Evolutionary conservation across 139 green algal genomes (phyloP).

Genomic region (Coccomyxa sp.): DNA sequence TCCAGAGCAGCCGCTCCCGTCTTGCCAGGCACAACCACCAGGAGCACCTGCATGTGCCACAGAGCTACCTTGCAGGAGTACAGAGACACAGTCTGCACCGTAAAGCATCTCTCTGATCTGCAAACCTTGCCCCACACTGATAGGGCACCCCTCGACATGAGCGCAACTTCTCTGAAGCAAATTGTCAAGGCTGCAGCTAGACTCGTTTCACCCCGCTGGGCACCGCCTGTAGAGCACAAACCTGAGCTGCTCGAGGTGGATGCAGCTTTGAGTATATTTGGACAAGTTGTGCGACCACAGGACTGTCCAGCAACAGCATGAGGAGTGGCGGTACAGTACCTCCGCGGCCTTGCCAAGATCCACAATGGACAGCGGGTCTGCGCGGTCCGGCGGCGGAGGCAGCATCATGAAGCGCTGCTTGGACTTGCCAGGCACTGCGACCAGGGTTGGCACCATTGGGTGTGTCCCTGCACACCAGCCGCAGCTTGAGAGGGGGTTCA

Average conservation of each 20-base stretch:
- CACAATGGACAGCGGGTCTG: conserved; percentile 59
- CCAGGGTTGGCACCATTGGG: conserved; percentile 17
- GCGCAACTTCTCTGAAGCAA: no score
- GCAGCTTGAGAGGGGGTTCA: no score
- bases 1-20: conserved; percentile 40
- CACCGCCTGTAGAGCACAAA: no score
- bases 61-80: no score
- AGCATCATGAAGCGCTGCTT: conserved; percentile 61
- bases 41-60: conserved; percentile 48
- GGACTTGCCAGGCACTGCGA: conserved; percentile 30
- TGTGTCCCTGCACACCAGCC: conserved; percentile 1
- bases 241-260: not conserved
- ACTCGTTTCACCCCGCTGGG: no score
- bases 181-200: no score
- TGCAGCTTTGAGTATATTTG: not conserved
- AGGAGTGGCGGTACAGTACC: conserved; percentile 4
- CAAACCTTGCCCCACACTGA: no score
- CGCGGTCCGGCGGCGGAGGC: conserved; percentile 41
- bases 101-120: no score
- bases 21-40: conserved; percentile 54
- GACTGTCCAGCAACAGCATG: not conserved
- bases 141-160: no score
- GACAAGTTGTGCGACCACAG: not conserved
- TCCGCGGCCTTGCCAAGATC: conserved; percentile 53
- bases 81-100: no score